phyloP scores from a whole-genome alignment of 805 yeast genomes.

The Cephaloascus fragrans region DNA sequence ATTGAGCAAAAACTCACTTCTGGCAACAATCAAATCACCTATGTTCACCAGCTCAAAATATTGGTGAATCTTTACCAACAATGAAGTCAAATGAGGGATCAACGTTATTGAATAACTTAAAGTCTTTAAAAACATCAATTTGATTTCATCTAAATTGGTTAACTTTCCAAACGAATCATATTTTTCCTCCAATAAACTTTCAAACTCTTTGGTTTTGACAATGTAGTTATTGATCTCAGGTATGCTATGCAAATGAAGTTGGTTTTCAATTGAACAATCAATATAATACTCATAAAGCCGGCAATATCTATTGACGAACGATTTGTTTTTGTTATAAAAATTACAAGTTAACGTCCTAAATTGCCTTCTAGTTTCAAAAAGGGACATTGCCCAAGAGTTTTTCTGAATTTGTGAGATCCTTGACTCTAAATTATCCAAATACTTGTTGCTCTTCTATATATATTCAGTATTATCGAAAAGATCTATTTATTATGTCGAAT shows the following conservation, averaged over 20 bases:
- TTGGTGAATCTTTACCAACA: not conserved
- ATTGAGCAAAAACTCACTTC: not conserved
- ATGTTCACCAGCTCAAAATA: not conserved
- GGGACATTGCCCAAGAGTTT: not conserved
- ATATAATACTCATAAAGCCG: not conserved
- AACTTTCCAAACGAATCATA: not conserved
- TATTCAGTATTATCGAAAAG: no score
- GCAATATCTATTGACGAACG: not conserved
- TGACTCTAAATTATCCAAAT: no score
- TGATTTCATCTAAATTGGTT: not conserved
- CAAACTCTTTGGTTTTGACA: not conserved
- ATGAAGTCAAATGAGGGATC: not conserved
- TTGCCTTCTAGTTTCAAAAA: not conserved
- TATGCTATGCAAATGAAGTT: not conserved
- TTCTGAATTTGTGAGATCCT: no score
- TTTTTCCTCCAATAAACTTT: not conserved
- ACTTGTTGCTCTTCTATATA: no score
- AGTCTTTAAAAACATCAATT: not conserved
- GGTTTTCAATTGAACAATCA: not conserved
- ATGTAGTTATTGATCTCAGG: not conserved
- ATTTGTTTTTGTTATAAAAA: not conserved
- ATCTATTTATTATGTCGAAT: no score
- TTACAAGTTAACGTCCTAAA: no score
- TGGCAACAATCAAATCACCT: not conserved
- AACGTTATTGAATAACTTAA: not conserved